Percentiles rank a stretch among this genome's conserved stretches.
These are phyloP conservation scores for Curvularia lunata DNA, from an alignment of 2,329 filamentous ascomycete species.

Conservation along the genomic window DNA sequence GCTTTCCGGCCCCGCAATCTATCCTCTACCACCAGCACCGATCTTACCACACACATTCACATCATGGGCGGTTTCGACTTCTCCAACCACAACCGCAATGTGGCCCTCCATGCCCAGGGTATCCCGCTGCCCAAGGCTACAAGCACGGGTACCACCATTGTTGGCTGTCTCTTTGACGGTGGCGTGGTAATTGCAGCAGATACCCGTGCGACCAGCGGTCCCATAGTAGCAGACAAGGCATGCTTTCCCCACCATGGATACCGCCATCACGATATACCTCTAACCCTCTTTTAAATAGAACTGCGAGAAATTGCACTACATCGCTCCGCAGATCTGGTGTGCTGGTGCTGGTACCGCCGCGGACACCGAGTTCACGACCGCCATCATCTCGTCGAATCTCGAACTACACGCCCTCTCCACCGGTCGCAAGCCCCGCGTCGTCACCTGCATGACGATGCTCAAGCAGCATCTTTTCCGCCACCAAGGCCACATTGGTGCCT, in stretches of 20 bases:
- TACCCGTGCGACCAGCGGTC: constrained; percentile 93
- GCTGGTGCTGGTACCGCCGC: constrained; percentile 96
- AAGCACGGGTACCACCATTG: constrained; percentile 98
- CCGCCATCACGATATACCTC: background rate
- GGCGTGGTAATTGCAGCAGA: constrained; percentile 99
- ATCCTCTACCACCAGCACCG: background rate
- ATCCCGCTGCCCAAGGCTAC: constrained; percentile 96
- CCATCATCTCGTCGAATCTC: constrained; percentile 97
- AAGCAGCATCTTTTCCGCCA: constrained; percentile 99
- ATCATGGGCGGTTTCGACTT: constrained; percentile 83
- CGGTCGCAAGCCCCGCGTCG: constrained; percentile 93
- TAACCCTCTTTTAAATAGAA: constrained; percentile 62
- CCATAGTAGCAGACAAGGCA: constrained; percentile 98
- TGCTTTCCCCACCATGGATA: constrained; percentile 9
- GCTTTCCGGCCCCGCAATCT: background rate
- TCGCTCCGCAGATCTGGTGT: constrained; percentile 98
- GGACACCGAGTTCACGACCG: constrained; percentile 98
- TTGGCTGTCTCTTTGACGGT: constrained; percentile 94
- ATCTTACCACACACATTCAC: constrained; percentile 23
- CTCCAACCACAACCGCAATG: constrained; percentile 99
- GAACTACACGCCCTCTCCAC: constrained; percentile 97
- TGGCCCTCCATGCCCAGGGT: constrained; percentile 90
- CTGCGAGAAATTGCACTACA: constrained; percentile 99
- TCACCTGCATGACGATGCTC: constrained; percentile 98
- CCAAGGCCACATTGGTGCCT: constrained; percentile 97